Conservation (phyloP, 805 yeast species). For the Candida sonorensis region DNA sequence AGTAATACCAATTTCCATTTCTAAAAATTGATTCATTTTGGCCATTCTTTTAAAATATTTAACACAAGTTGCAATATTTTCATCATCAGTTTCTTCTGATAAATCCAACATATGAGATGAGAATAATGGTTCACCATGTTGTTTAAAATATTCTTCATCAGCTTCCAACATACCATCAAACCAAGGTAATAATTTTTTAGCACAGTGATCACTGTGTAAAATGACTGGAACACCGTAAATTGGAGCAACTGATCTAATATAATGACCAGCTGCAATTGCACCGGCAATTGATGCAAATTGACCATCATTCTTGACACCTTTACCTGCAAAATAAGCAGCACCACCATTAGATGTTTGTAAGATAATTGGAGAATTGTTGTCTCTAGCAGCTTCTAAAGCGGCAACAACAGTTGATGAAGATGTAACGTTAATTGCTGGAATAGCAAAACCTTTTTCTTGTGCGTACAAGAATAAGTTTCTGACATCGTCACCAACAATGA, state of each 20-base stretch:
- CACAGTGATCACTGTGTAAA: slow-evolving; percentile 98
- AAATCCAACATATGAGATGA: slow-evolving; percentile 98
- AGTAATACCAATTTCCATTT: slow-evolving; percentile 99
- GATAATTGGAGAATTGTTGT: slow-evolving; percentile 89
- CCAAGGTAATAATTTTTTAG: slow-evolving; percentile 97
- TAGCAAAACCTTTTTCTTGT: slow-evolving; percentile 88
- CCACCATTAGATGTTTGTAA: slow-evolving; percentile 98
- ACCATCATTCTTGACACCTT: slow-evolving; percentile 91
- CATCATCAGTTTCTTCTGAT: slow-evolving; percentile 94
- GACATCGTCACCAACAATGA: slow-evolving; percentile 98
- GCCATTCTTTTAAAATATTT: slow-evolving; percentile 92
- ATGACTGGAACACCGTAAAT: slow-evolving; percentile 94
- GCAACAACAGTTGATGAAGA: slow-evolving; percentile 96
- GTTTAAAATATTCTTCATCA: slow-evolving; percentile 85
- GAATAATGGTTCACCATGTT: slow-evolving; percentile 91
- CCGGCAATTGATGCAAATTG: slow-evolving; percentile 94
- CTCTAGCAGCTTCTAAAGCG: slow-evolving; percentile 96
- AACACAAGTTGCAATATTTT: slow-evolving; percentile 90
- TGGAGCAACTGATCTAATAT: slow-evolving; percentile 95
- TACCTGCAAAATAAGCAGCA: slow-evolving; percentile 99
- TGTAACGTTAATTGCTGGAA: slow-evolving; percentile 98
- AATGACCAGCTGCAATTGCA: slow-evolving; percentile 95
- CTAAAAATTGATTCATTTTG: slow-evolving; percentile 94
- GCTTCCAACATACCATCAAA: slow-evolving; percentile 96
- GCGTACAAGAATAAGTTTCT: slow-evolving; percentile 82